Evolutionary conservation across 2,329 filamentous ascomycete genomes (phyloP).

Genomic region (Fusarium dlaminii): DNA sequence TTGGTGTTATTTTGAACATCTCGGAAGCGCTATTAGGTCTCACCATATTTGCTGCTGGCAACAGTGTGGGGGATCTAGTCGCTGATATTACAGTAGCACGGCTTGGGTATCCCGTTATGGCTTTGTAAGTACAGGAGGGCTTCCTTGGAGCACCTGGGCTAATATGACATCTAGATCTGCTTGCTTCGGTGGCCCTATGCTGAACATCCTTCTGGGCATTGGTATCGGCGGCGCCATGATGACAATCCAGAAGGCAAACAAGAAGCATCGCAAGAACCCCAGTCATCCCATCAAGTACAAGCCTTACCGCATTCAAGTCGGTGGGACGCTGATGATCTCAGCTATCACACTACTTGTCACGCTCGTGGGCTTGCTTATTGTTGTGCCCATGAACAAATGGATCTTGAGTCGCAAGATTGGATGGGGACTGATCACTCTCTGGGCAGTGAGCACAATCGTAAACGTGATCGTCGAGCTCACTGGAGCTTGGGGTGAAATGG

Average conservation of each 20-base stretch:
- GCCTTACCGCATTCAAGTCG: slow-evolving; percentile 85
- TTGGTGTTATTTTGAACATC: slow-evolving; percentile 92
- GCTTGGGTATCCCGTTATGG: slow-evolving; percentile 97
- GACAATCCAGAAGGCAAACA: slow-evolving; percentile 76
- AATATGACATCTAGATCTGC: slow-evolving; percentile 66
- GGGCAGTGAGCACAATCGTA: slow-evolving; percentile 79
- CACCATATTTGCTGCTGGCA: slow-evolving; percentile 96
- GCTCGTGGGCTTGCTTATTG: slow-evolving; percentile 78
- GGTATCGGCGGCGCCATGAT: slow-evolving; percentile 92
- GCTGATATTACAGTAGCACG: slow-evolving; percentile 94
- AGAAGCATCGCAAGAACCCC: slow-evolving; percentile 73
- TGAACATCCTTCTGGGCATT: slow-evolving; percentile 95
- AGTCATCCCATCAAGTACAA: slow-evolving; percentile 71
- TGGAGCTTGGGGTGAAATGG: slow-evolving; percentile 57
- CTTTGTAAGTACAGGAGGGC: slow-evolving; percentile 63
- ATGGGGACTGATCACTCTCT: slow-evolving; percentile 80
- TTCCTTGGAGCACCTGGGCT: background rate
- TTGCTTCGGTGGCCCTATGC: slow-evolving; percentile 97
- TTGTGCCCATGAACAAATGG: slow-evolving; percentile 88
- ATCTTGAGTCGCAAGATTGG: slow-evolving; percentile 85
- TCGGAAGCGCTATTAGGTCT: slow-evolving; percentile 94
- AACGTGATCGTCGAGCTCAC: slow-evolving; percentile 85
- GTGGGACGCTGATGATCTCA: slow-evolving; percentile 84
- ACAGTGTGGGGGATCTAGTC: slow-evolving; percentile 92
- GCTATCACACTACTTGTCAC: slow-evolving; percentile 86